Evolutionary conservation across 345 rosid species (phyloP).

Genomic region (Limnanthes douglasii): DNA sequence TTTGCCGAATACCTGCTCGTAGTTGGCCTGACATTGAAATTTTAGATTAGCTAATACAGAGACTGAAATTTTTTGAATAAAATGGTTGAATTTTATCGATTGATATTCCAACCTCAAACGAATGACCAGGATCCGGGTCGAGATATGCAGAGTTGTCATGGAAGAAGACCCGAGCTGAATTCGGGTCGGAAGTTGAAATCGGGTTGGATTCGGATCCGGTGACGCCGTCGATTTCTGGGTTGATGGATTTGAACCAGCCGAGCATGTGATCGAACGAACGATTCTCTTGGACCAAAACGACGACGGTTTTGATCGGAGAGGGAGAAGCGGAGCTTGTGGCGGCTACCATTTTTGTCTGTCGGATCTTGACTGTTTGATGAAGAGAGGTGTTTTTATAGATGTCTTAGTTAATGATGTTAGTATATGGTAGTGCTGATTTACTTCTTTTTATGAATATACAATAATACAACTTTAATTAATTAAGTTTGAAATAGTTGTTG

Average conservation of each 20-base stretch:
- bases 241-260: conserved; percentile 66
- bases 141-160: conserved; percentile 35
- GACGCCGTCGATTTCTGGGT: conserved; percentile 50
- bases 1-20: conserved; percentile 54
- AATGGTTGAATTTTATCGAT: too few relatives aligned
- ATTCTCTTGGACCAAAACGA: conserved; percentile 73
- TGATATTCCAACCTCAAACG: conserved; percentile 51
- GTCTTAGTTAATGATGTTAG: too few relatives aligned
- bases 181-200: conserved; percentile 35
- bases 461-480: too few relatives aligned
- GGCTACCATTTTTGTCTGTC: conserved; percentile 13
- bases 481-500: too few relatives aligned
- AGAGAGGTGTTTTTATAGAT: too few relatives aligned
- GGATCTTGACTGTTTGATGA: too few relatives aligned
- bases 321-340: conserved; percentile 12
- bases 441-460: too few relatives aligned
- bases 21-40: conserved; percentile 23
- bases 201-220: conserved; percentile 61
- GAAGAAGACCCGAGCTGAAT: conserved; percentile 28
- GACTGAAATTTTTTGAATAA: too few relatives aligned
- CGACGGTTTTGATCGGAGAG: conserved; percentile 63
- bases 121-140: conserved; percentile 65
- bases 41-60: too few relatives aligned
- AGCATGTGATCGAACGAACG: conserved; percentile 90
- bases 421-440: neutral